Percentiles rank a stretch among this genome's conserved stretches.
Evolutionary conservation across 768 basidiomycete species (phyloP).

Genomic region (Calocybe cyanea): DNA sequence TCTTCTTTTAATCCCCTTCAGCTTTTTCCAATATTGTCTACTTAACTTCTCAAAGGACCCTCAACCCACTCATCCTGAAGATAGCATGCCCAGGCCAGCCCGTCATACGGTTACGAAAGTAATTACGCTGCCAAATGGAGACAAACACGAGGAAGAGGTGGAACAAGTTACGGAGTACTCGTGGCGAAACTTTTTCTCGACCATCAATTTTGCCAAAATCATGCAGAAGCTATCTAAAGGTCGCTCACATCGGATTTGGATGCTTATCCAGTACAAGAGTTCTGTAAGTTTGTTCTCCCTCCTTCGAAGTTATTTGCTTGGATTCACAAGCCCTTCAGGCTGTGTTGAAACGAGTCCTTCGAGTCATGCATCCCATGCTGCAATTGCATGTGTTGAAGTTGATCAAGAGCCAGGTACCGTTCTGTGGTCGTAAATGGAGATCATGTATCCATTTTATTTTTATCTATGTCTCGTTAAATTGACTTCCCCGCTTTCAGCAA

Average conservation of each 20-base stretch:
- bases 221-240: constrained; percentile 98
- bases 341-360: constrained; percentile 90
- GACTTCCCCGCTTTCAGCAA: constrained; percentile 50
- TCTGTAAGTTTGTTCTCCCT: constrained; percentile 53
- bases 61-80: constrained; percentile 56
- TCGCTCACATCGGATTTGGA: constrained; percentile 89
- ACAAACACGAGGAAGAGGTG: constrained; percentile 79
- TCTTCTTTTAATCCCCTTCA: constrained; percentile 27
- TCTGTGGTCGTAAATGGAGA: constrained; percentile 96
- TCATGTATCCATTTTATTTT: constrained; percentile 59
- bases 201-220: constrained; percentile 96
- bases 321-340: constrained; percentile 51
- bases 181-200: constrained; percentile 96
- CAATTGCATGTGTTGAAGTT: constrained; percentile 94
- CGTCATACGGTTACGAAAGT: constrained; percentile 56
- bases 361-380: constrained; percentile 90
- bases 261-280: constrained; percentile 97
- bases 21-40: constrained; percentile 96
- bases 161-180: constrained; percentile 93
- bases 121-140: constrained; percentile 65
- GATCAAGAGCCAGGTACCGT: constrained; percentile 98
- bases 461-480: constrained; percentile 3
- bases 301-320: background rate
- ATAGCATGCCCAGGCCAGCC: constrained; percentile 58
- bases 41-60: constrained; percentile 69